Base-by-base conservation (phyloP, 1,139 yeast genomes). In the Taphrina flavorubra region DNA sequence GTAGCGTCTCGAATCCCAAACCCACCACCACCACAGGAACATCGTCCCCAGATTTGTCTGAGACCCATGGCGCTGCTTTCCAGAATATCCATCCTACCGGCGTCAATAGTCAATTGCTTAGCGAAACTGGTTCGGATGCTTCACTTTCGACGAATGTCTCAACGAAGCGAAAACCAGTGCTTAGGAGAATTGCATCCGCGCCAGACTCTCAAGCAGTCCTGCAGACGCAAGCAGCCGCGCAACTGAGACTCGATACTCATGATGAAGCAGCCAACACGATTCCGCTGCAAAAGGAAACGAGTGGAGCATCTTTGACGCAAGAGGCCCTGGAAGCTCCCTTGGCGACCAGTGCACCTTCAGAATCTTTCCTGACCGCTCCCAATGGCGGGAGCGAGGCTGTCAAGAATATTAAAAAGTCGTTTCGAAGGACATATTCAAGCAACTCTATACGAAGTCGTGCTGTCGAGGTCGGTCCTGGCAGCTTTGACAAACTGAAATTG, bases 401-500 rank as follows among this genome's bases (percentile, higher is more conserved):
- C n/a, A 20, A 34, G 11, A 58, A 58, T n/a, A 14, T 14, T 14
- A 63, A 63, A 37, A 63, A 63, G 61, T 34, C 60, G 18, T 65
- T 65, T 39, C 25, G 62, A 20, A 81, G 95, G 71, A 86, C 88
- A 72, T 90, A 90, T 76, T 86, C 92, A 14, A 84, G 86, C 70
- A 84, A 86, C 63, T 87, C 96, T 18, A 88, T 89, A 60, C 88
- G 88, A 73, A 83, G 90, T 36, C 81, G 88, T 72, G 87, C 86
- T 72, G 95, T 87, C 7, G 90, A 88, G 75, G 99, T 95, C 11
- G 85, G 89, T 2, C 96, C 96, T 1, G 84, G 85, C 67, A 89
- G 94, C 51, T 95, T 95, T 78, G 97, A 92, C 73, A 94, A 92
- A 77, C 85, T 95, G 70, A 86, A 91, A 73, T 79, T 94, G 40